Evolutionary conservation across 306 rosid genomes (phyloP), one percentile per base, ranked within the genome.

Genomic region (Lathyrus sativus): DNA sequence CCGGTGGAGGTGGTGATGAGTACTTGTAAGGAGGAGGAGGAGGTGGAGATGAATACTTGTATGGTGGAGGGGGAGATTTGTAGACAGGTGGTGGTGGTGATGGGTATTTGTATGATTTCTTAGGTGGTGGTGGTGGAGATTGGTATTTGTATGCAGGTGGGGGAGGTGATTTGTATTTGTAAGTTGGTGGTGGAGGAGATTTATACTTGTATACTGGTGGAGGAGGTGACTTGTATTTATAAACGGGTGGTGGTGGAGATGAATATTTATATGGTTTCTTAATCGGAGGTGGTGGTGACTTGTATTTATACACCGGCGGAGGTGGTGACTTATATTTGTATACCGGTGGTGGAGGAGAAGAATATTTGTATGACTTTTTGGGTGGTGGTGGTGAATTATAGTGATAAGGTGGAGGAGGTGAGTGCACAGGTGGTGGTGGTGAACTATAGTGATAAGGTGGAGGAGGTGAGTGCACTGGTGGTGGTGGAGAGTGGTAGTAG

Each of bases 401-500:
- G 7, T 33, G 37, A 33, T 33, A 33, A 6, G 37, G 37, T 33
- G 37, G 37, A 33, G 37, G 37, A 2, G 83, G 55, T 0, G 76
- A 37, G 3, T 67, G 8, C 70, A 70, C 0, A 0, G 59, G 68
- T 1, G 81, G 81, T 1, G 81, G 74, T 1, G 74, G 77, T 8
- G 81, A 56, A 1, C 15, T 33, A 3, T 77, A 72, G 1, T 71
- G 15, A 68, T 71, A 71, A 7, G 68, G 81, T 33, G 35, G 61
- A 10, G 67, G 48, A 10, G 67, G 67, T 10, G 67, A 66, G 18
- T 62, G 17, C 33, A 62, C 49, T 0, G 83, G 80, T 6, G 84
- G 71, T 3, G 84, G 74, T 0, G 79, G 84, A 11, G 74, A 41
- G 0, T 15, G 24, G 41, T 66, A 65, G 0, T 59, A 4, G 29